These are phyloP conservation scores for Pichia cabralensis DNA, from an alignment of 805 yeast genomes.

Conservation along the genomic window DNA sequence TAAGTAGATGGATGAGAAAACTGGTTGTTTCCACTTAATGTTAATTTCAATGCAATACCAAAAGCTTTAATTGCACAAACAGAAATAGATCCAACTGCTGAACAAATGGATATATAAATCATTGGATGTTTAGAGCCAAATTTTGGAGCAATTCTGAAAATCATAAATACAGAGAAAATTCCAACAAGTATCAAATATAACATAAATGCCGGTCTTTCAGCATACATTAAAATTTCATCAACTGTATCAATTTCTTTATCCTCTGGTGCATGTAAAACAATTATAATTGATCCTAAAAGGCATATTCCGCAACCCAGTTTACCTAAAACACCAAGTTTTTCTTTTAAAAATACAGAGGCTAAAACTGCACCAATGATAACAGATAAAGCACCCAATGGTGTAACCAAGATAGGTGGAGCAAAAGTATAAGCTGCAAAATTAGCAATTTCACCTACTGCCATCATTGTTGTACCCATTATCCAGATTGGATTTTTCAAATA, in stretches of 20 bases:
- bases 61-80: constrained; percentile 91
- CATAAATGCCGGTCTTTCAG: constrained; percentile 68
- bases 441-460: constrained; percentile 89
- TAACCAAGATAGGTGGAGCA: constrained; percentile 88
- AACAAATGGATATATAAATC: constrained; percentile 83
- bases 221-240: constrained; percentile 76
- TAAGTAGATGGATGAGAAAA: constrained; percentile 79
- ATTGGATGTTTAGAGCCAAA: constrained; percentile 77
- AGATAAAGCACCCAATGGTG: constrained; percentile 84
- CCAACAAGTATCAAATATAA: constrained; percentile 55
- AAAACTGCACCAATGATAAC: constrained; percentile 88
- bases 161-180: constrained; percentile 64
- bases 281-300: constrained; percentile 76
- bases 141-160: constrained; percentile 71
- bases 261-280: constrained; percentile 88
- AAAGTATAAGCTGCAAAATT: constrained; percentile 92
- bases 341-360: constrained; percentile 77
- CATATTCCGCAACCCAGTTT: constrained; percentile 92
- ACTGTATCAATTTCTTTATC: constrained; percentile 83
- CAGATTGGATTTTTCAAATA: constrained; percentile 79
- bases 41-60: constrained; percentile 82
- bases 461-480: constrained; percentile 88
- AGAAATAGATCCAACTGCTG: constrained; percentile 81
- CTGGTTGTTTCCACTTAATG: constrained; percentile 79
- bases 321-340: constrained; percentile 80